Percentiles rank a stretch among this genome's conserved stretches.
Conservation (phyloP, 371 early-diverging fungal species). For the Apophysomyces trapeziformis region DNA sequence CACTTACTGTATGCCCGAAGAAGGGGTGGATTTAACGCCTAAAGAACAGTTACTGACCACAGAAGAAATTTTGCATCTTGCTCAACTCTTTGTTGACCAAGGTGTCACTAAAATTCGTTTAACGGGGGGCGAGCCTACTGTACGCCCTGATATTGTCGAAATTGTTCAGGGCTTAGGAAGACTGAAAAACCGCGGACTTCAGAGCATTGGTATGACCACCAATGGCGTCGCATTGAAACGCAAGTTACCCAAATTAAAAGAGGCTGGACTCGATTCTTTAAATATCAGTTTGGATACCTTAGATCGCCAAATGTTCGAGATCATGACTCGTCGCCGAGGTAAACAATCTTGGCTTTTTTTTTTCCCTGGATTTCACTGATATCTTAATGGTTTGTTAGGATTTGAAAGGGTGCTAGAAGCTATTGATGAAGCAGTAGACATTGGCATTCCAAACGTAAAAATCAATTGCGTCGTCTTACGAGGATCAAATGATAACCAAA, state of each 20-base stretch:
- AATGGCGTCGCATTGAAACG: conserved; percentile 91
- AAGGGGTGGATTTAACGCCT: conserved; percentile 84
- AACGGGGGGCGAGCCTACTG: conserved; percentile 96
- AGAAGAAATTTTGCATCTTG: conserved; percentile 80
- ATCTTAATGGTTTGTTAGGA: conserved; percentile 40
- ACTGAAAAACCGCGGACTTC: conserved; percentile 71
- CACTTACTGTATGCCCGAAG: conserved; percentile 96
- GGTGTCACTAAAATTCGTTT: conserved; percentile 93
- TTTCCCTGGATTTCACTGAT: not conserved
- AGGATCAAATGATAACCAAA: conserved; percentile 84
- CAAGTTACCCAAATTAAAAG: conserved; percentile 72
- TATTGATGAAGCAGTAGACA: conserved; percentile 67
- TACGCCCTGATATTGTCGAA: conserved; percentile 88
- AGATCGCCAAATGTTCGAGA: conserved; percentile 83
- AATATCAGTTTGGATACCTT: conserved; percentile 93
- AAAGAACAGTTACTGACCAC: conserved; percentile 70
- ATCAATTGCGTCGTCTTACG: conserved; percentile 91
- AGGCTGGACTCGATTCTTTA: conserved; percentile 80
- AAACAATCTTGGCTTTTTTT: not conserved
- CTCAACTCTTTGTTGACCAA: conserved; percentile 81
- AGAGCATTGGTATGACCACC: conserved; percentile 89
- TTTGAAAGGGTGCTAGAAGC: conserved; percentile 77
- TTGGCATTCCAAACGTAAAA: conserved; percentile 79
- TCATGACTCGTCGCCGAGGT: conserved; percentile 87
- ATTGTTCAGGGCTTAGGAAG: conserved; percentile 78